phyloP scores from a whole-genome alignment of 1,284 basidiomycete species.

The Pseudozyma sp. region DNA sequence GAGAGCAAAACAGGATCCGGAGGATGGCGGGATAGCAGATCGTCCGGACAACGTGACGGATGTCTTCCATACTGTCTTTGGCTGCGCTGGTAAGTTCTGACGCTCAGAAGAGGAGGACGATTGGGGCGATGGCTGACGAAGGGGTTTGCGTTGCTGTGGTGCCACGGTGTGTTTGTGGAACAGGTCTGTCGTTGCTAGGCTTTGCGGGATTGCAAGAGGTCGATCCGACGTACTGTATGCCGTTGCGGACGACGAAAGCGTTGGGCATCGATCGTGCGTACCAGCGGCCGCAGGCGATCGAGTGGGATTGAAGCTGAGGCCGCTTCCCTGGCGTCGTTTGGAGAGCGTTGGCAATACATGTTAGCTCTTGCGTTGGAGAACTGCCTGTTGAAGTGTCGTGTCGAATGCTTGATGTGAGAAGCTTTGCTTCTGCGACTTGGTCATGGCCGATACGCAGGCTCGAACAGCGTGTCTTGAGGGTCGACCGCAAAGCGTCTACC shows the following conservation, averaged over 20 bases:
- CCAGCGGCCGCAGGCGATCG: slow-evolving; percentile 28
- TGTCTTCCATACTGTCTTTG: slow-evolving; percentile 95
- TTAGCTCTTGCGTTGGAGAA: too few relatives aligned
- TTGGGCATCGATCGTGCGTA: slow-evolving; percentile 56
- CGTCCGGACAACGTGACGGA: slow-evolving; percentile 92
- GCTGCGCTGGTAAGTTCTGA: slow-evolving; percentile 79
- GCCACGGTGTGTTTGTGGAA: not conserved
- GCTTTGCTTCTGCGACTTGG: too few relatives aligned
- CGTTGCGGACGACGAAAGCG: slow-evolving; percentile 75
- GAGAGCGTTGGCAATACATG: too few relatives aligned
- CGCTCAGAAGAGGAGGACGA: too few relatives aligned
- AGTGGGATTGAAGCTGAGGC: slow-evolving; percentile 12
- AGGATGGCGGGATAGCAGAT: slow-evolving; percentile 92
- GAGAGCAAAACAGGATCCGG: slow-evolving; percentile 77
- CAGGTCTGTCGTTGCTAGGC: slow-evolving; percentile 88
- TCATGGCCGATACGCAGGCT: slow-evolving; percentile 37
- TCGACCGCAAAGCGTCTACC: slow-evolving; percentile 53
- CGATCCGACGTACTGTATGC: slow-evolving; percentile 98
- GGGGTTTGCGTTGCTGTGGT: not conserved
- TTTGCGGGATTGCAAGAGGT: slow-evolving; percentile 84
- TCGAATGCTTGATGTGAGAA: too few relatives aligned
- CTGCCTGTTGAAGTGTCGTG: too few relatives aligned
- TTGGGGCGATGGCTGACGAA: not conserved
- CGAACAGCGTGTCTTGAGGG: slow-evolving; percentile 48
- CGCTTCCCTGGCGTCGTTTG: too few relatives aligned